phyloP scores from a whole-genome alignment of 345 rosid genomes.

The Microcos paniculata region DNA sequence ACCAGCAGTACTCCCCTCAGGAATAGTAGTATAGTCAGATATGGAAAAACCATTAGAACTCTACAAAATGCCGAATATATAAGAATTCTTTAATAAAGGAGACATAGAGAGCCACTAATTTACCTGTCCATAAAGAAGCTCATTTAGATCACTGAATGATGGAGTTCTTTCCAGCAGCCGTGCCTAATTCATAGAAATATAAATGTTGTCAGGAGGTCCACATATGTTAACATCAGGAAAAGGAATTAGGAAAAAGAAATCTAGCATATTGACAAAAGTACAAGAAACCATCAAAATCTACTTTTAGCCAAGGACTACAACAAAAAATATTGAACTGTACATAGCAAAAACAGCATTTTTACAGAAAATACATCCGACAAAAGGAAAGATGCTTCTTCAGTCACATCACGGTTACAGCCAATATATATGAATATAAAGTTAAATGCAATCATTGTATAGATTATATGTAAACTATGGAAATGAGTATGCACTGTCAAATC shows the following conservation, averaged over 20 bases:
- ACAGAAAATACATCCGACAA: not conserved
- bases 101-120: not conserved
- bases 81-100: not conserved
- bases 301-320: not conserved
- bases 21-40: not conserved
- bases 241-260: constrained; percentile 4
- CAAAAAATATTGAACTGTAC: not conserved
- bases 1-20: not conserved
- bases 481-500: not conserved
- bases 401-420: too few species aligned
- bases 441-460: not conserved
- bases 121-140: constrained; percentile 95
- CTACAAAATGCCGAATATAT: not conserved
- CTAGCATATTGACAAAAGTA: not conserved
- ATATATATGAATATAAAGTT: not conserved
- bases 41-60: not conserved
- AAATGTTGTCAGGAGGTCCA: not conserved
- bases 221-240: not conserved
- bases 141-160: constrained; percentile 91
- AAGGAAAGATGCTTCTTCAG: not conserved
- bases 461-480: too few species aligned
- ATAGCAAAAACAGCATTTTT: not conserved
- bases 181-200: constrained; percentile 49
- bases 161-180: constrained; percentile 84
- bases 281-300: constrained; percentile 12